Evolutionary conservation across 2,329 filamentous ascomycete genomes (phyloP).

Genomic region (Cercospora sojina): DNA sequence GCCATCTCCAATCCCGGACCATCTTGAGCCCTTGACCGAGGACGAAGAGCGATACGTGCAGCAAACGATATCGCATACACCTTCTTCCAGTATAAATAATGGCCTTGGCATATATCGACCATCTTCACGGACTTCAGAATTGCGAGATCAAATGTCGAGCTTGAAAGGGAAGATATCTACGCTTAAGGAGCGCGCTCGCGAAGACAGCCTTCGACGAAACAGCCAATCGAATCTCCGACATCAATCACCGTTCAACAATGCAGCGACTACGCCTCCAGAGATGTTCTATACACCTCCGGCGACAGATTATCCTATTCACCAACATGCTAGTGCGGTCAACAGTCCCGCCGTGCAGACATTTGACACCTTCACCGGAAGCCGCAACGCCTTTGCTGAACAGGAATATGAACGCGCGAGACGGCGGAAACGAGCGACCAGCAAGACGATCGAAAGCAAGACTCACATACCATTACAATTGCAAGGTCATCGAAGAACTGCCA

Average conservation of each 20-base stretch:
- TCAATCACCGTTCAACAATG: slow-evolving; percentile 75
- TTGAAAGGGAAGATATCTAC: slow-evolving; percentile 82
- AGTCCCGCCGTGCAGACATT: background rate
- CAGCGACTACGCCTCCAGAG: slow-evolving; percentile 41
- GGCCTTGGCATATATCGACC: slow-evolving; percentile 58
- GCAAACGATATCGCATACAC: slow-evolving; percentile 19
- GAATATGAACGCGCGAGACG: background rate
- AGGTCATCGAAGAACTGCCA: slow-evolving; percentile 31
- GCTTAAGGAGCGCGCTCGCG: slow-evolving; percentile 73
- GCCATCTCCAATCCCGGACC: slow-evolving; percentile 41
- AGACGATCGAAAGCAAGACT: slow-evolving; percentile 20
- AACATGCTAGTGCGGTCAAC: slow-evolving; percentile 17
- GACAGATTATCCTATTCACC: background rate
- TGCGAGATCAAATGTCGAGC: slow-evolving; percentile 82
- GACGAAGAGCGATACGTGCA: slow-evolving; percentile 35
- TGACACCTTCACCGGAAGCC: slow-evolving; percentile 1
- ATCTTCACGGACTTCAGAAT: slow-evolving; percentile 67
- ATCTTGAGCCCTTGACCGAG: slow-evolving; percentile 45
- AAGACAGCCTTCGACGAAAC: slow-evolving; percentile 73
- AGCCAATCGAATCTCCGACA: slow-evolving; percentile 70
- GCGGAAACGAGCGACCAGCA: slow-evolving; percentile 25
- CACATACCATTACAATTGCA: slow-evolving; percentile 14
- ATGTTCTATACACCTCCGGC: slow-evolving; percentile 30
- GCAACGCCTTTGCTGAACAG: slow-evolving; percentile 9
- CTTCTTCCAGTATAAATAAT: slow-evolving; percentile 21